A percentile compares a stretch with the other conserved stretches of the same genome.
These are phyloP conservation scores for Ophiognomonia clavigignenti-juglandacearum DNA, from an alignment of 2,329 filamentous ascomycete genomes.

Conservation along the genomic window DNA sequence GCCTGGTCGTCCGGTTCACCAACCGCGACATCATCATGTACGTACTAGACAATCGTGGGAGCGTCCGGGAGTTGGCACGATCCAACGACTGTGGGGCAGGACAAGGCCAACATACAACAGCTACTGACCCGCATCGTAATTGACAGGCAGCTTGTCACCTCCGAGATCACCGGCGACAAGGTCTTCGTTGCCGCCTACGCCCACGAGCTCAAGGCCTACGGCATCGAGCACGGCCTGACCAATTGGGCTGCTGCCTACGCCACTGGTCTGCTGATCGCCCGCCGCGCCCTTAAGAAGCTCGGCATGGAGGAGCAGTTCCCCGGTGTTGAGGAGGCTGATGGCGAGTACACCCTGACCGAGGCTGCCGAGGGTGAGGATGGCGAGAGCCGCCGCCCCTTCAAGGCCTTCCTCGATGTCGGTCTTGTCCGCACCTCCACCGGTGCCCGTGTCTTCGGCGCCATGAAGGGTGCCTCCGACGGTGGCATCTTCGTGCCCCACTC, in stretches of 20 bases:
- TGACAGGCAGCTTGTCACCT: conserved; percentile 95
- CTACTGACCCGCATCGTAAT: conserved; percentile 29
- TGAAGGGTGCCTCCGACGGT: conserved; percentile 99
- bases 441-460: conserved; percentile 97
- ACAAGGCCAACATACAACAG: too few species aligned
- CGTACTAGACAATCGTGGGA: conserved; percentile 2
- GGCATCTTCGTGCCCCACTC: conserved; percentile 97
- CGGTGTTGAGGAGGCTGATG: conserved; percentile 94
- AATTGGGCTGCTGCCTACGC: conserved; percentile 99
- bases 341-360: conserved; percentile 95
- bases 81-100: not conserved
- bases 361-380: conserved; percentile 85
- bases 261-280: conserved; percentile 93
- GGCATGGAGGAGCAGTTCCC: conserved; percentile 87
- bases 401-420: conserved; percentile 97
- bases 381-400: conserved; percentile 90
- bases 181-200: conserved; percentile 88
- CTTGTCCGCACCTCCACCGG: conserved; percentile 95
- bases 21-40: conserved; percentile 68
- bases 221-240: conserved; percentile 96
- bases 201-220: conserved; percentile 97
- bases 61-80: not conserved
- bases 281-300: conserved; percentile 95
- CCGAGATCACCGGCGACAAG: conserved; percentile 97
- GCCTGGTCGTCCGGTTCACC: conserved; percentile 98